Evolutionary conservation across 78 protist genomes (phyloP).

Genomic region (Dictyostelium brefeldianum): DNA sequence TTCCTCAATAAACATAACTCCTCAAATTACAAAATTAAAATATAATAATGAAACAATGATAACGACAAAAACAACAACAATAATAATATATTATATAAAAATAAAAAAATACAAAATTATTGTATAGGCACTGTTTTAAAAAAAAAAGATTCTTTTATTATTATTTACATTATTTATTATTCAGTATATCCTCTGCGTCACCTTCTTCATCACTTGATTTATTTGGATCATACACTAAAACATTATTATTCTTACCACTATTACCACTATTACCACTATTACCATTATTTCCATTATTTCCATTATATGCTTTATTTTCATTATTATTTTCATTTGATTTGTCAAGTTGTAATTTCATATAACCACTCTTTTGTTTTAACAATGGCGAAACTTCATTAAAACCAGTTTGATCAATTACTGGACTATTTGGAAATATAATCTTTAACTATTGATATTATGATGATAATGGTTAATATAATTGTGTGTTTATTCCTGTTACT

Average conservation of each 20-base stretch:
- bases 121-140: no score
- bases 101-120: no score
- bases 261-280: not conserved
- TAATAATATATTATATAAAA: no score
- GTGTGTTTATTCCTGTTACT: not conserved
- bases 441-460: not conserved
- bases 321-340: no score
- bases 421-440: not conserved
- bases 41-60: no score
- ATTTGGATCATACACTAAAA: not conserved
- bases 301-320: no score
- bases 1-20: no score
- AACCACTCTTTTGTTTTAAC: not conserved
- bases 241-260: not conserved
- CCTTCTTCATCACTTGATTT: not conserved
- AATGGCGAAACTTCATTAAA: not conserved
- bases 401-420: not conserved
- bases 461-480: not conserved
- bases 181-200: not conserved
- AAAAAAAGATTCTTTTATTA: no score
- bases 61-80: no score
- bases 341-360: not conserved
- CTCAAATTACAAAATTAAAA: no score
- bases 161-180: no score
- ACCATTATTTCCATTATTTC: no score